Conservation (phyloP, 805 yeast species). For the Maudiozyma saulgeensis region DNA sequence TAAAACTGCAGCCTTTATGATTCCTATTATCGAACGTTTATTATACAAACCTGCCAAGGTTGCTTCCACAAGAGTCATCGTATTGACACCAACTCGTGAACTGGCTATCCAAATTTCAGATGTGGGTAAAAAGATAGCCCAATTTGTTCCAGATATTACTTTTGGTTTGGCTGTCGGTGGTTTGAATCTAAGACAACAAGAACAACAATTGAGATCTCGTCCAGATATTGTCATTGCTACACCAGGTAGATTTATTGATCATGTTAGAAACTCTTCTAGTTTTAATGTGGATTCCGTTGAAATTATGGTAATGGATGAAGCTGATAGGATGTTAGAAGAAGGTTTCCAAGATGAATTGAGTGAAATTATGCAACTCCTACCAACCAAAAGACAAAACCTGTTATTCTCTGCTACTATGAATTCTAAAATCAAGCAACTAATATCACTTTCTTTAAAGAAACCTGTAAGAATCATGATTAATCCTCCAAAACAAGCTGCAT, state of each 20-base stretch:
- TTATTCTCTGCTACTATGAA: slow-evolving; percentile 98
- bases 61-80: slow-evolving; percentile 83
- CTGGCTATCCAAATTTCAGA: slow-evolving; percentile 92
- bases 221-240: slow-evolving; percentile 97
- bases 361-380: slow-evolving; percentile 79
- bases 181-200: slow-evolving; percentile 87
- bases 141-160: slow-evolving; percentile 63
- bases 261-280: slow-evolving; percentile 87
- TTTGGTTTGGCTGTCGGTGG: slow-evolving; percentile 98
- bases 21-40: slow-evolving; percentile 88
- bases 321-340: slow-evolving; percentile 98
- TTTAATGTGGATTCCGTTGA: slow-evolving; percentile 87
- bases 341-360: slow-evolving; percentile 94
- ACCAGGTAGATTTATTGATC: slow-evolving; percentile 98
- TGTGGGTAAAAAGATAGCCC: slow-evolving; percentile 79
- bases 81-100: slow-evolving; percentile 94
- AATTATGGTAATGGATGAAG: slow-evolving; percentile 90
- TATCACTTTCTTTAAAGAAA: slow-evolving; percentile 75
- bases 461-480: slow-evolving; percentile 95
- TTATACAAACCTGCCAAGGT: slow-evolving; percentile 79
- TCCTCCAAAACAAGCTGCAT: slow-evolving; percentile 91
- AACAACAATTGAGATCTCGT: slow-evolving; percentile 80
- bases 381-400: slow-evolving; percentile 86
- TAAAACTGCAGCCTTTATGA: slow-evolving; percentile 96
- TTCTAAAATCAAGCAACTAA: slow-evolving; percentile 77